Base-by-base conservation (phyloP, 345 rosid genomes). In the Arabis alpina region DNA sequence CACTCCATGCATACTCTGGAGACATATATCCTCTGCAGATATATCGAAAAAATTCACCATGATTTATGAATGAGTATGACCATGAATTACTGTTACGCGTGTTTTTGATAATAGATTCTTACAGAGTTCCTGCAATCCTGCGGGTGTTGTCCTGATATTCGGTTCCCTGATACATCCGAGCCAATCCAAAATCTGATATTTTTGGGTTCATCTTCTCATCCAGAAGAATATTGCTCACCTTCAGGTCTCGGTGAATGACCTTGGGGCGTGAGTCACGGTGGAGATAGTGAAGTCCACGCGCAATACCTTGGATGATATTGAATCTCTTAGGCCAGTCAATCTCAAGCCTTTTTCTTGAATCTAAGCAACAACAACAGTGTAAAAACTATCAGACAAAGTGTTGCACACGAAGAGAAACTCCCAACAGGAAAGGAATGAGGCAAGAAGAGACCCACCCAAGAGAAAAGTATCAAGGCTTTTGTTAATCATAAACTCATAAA, bases 401-500 rank as follows among this genome's bases (percentile, higher is more conserved):
- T 32, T 32, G 36, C 6, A 32, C 5, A 24, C 25, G 5, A 15
- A 24, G 24, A 23, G 4, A 55, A 23, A 55, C 13, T 44, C 12
- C 37, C 57, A 25, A 2, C 6, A 8, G 7, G 11, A 25, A 58
- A 58, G 12, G 40, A 8, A 8, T 8, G 34, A 48, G 4, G 59
- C 37, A 41, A 42, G 8, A 52, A 36, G 55, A 10, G 6, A 51
- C 84, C 0, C 5, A 83, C 91, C 77, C 43, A 84, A 88, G 40
- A 86, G 57, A 64, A 79, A 78, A 2, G 62, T 61, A 53, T 86
- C 93, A 66, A 86, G 76, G 77, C 88, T 86, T 68, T 74, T 76
- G 74, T 88, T 86, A 12, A 75, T 75, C 75, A 88, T 34, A 39
- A 66, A 84, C 65, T 88, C 91, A 50, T 88, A 88, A 25, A 88